phyloP scores from a whole-genome alignment of 2,329 filamentous ascomycete genomes.

The Trichoderma asperellum region DNA sequence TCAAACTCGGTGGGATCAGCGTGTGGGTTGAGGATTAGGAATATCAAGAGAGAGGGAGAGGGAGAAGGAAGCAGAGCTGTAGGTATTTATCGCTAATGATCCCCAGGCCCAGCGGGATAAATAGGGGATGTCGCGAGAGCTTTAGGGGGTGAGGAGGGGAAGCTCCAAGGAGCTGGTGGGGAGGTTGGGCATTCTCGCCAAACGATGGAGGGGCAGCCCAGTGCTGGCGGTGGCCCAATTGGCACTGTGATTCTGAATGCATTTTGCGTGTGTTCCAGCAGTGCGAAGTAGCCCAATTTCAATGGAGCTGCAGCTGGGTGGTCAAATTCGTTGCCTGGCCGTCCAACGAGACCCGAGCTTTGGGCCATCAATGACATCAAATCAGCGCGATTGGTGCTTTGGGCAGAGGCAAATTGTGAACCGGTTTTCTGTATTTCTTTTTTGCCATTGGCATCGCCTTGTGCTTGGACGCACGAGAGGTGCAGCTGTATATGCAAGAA shows the following conservation, averaged over 20 bases:
- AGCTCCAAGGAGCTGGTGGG: conserved; percentile 39
- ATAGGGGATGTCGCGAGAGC: conserved; percentile 23
- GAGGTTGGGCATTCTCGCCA: conserved; percentile 38
- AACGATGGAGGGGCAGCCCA: conserved; percentile 37
- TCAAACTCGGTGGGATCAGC: neutral
- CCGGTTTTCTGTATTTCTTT: neutral
- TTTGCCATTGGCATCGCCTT: neutral
- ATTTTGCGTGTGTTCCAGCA: neutral
- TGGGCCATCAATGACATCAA: conserved; percentile 27
- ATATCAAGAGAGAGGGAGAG: neutral
- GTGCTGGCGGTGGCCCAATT: conserved; percentile 23
- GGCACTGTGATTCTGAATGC: conserved; percentile 31
- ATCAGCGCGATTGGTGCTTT: conserved; percentile 5
- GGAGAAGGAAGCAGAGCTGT: conserved; percentile 2
- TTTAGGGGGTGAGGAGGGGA: conserved; percentile 30
- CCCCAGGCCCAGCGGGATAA: neutral
- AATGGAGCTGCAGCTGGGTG: conserved; percentile 19
- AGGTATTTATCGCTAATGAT: neutral
- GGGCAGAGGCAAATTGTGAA: neutral
- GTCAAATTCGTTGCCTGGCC: conserved; percentile 9
- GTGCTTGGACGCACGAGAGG: neutral
- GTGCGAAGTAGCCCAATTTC: conserved; percentile 6
- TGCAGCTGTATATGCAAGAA: neutral
- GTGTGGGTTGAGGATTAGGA: neutral
- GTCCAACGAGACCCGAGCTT: conserved; percentile 23